phyloP scores from a whole-genome alignment of 768 basidiomycete genomes.

The Xerocomellus amylosporus region DNA sequence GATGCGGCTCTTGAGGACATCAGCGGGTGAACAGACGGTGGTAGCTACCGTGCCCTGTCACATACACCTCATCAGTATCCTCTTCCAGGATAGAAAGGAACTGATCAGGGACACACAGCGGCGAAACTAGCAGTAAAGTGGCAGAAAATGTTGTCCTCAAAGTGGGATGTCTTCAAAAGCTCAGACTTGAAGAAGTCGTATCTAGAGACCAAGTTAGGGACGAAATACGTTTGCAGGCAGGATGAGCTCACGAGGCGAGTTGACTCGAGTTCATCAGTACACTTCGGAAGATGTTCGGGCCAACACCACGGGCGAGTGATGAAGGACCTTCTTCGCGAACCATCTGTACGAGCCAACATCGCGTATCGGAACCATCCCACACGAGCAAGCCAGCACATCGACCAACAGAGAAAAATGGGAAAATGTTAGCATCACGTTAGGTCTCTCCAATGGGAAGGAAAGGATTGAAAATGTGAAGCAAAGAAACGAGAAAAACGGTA shows the following conservation, averaged over 20 bases:
- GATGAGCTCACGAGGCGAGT: constrained; percentile 69
- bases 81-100: not conserved
- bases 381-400: not conserved
- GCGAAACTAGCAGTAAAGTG: constrained; percentile 88
- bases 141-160: constrained; percentile 77
- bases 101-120: constrained; percentile 50
- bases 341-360: constrained; percentile 51
- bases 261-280: constrained; percentile 91
- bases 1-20: constrained; percentile 85
- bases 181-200: constrained; percentile 93
- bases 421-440: constrained; percentile 6
- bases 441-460: not conserved
- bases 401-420: not conserved
- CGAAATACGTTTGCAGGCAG: not conserved
- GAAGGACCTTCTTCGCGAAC: constrained; percentile 80
- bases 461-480: not conserved
- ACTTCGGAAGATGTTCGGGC: constrained; percentile 84
- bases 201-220: constrained; percentile 32
- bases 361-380: not conserved
- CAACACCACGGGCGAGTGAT: constrained; percentile 72
- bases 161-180: constrained; percentile 65
- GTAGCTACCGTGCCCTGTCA: constrained; percentile 81
- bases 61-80: constrained; percentile 1
- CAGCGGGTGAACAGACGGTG: constrained; percentile 85
- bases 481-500: not conserved